Base-by-base conservation (phyloP, 257 asterid genomes). In the Nicotiana tomentosiformis region DNA sequence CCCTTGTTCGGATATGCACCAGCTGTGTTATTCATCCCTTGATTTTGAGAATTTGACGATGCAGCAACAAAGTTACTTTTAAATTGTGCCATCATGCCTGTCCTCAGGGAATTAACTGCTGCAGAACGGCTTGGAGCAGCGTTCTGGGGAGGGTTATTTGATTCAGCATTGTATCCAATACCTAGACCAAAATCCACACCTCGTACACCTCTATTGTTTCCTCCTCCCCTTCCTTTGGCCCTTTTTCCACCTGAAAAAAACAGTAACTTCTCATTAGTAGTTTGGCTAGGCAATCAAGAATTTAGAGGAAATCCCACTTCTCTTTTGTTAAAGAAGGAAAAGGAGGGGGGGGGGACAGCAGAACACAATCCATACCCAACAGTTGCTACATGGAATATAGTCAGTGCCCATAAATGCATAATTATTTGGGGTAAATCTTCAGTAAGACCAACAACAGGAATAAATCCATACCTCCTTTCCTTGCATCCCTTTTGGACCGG, bases 121-220 rank as follows among this genome's bases (percentile, higher is more conserved):
- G 92, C 91, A 53, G 98, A 77, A 83, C 93, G 97, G 87, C 83
- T 88, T 6, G 97, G 92, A 84, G 84, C 84, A 55, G 88, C 82
- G 82, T 53, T 88, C 29, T 92, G 81, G 30, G 90, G 83, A 58
- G 85, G 82, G 66, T 82, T 86, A 11, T 77, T 93, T 39, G 98
- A 84, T 85, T 91, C 98, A 1, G 92, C 61, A 86, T 46, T 90
- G 84, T 96, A 96, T 81, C 99, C 99, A 58, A 96, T 96, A 49
- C 98, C 99, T 92, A 94, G 86, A 78, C 98, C 99, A 65, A 83
- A 96, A 88, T 96, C 97, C 86, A 94, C 98, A 57, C 99, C 99
- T 33, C 99, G 93, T 26, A 96, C 98, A 66, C 99, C 99, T 88
- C 82, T 87, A 61, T 95, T 90, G 61, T 92, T 87, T 60, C 91